Percentiles rank a stretch among this genome's conserved stretches.
Conservation (phyloP, 2,329 filamentous ascomycete species). For the Amphichorda felina region DNA sequence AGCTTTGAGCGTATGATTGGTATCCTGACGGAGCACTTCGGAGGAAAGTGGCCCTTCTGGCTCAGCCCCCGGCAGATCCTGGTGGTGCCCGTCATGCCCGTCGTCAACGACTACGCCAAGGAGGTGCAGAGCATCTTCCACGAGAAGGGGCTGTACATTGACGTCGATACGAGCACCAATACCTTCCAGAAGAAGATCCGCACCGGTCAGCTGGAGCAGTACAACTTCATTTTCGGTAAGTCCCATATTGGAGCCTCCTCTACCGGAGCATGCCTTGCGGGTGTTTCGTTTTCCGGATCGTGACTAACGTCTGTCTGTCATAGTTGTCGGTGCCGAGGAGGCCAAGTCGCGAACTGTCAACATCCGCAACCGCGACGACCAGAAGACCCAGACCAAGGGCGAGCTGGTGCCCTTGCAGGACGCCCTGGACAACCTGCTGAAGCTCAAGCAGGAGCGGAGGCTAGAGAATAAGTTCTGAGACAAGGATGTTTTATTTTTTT, state of each 20-base stretch:
- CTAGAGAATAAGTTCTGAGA: conserved; percentile 18
- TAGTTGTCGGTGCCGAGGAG: conserved; percentile 52
- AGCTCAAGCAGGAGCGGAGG: conserved; percentile 35
- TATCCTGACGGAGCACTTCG: conserved; percentile 75
- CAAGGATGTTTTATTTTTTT: too few species aligned
- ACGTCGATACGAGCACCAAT: conserved; percentile 51
- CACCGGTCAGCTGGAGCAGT: conserved; percentile 67
- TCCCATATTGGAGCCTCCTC: background rate
- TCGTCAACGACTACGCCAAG: conserved; percentile 66
- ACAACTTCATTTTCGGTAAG: conserved; percentile 72
- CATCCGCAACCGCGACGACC: conserved; percentile 52
- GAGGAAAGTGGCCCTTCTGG: conserved; percentile 85
- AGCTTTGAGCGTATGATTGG: conserved; percentile 57
- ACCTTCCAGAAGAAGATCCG: conserved; percentile 87
- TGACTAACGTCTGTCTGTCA: background rate
- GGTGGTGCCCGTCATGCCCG: conserved; percentile 52
- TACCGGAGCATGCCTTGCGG: background rate
- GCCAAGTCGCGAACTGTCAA: conserved; percentile 48
- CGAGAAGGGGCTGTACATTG: conserved; percentile 53
- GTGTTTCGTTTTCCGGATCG: background rate
- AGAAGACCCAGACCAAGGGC: conserved; percentile 47
- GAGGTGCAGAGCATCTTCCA: conserved; percentile 62
- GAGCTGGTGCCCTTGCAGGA: conserved; percentile 45
- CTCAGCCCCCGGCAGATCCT: conserved; percentile 69
- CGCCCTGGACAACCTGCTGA: conserved; percentile 41